Conservation (phyloP, 768 basidiomycete species). For the Cystofilobasidium capitatum region DNA sequence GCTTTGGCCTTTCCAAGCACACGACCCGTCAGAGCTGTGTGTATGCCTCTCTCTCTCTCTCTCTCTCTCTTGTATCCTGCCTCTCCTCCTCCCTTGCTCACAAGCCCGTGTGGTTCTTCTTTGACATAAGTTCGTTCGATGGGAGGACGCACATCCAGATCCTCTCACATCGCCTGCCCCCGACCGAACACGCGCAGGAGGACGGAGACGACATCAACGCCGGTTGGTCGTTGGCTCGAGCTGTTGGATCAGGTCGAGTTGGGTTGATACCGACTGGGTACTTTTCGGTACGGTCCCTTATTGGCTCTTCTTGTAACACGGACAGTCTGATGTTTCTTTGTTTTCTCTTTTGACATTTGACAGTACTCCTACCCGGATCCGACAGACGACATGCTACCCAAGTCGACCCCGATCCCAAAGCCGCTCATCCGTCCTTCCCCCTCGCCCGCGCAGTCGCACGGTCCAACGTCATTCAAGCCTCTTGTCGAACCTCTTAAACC, state of each 20-base stretch:
- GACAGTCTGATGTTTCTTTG: too few relatives aligned
- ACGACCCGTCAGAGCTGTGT: slow-evolving; percentile 18
- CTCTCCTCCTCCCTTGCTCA: neutral
- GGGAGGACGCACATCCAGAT: neutral
- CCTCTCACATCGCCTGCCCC: neutral
- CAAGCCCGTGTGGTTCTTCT: neutral
- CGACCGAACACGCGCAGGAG: neutral
- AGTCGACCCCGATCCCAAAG: neutral
- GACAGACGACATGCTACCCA: slow-evolving; percentile 4
- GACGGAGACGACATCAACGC: neutral
- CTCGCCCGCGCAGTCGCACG: neutral
- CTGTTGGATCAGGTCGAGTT: slow-evolving; percentile 7
- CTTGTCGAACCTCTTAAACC: neutral
- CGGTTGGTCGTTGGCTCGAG: slow-evolving; percentile 23
- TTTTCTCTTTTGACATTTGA: too few relatives aligned
- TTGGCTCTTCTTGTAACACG: too few relatives aligned
- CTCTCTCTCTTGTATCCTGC: too few relatives aligned
- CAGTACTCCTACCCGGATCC: neutral
- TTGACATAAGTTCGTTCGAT: neutral
- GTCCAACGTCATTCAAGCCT: neutral
- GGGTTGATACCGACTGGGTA: slow-evolving; percentile 23
- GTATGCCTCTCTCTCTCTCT: neutral
- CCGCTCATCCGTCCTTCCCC: neutral
- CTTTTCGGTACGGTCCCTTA: slow-evolving; percentile 18
- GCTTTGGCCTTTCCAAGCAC: slow-evolving; percentile 18